Base-by-base conservation (phyloP, 1,139 yeast species). In the Saccharomyces hybrid region DNA sequence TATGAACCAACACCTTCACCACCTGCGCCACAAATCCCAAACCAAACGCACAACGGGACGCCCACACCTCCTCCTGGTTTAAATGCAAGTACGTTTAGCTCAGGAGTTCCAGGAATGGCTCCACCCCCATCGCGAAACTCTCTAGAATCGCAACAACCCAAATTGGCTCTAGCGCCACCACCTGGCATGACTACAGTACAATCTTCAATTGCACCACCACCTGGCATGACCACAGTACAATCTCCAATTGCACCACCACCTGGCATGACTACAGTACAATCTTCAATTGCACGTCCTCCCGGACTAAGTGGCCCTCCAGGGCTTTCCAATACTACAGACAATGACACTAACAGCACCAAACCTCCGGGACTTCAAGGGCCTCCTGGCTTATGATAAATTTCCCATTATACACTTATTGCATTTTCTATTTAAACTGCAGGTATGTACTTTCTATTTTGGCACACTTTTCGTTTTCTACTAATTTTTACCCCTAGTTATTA, bases 51-150 rank as follows among this genome's bases (percentile, higher is more conserved):
- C 14, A 34, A 16, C 42, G 42, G 14, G 21, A 14, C 42, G 19
- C 21, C 42, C 16, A 34, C 42, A 9, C 42, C 42, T 14, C 49
- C 55, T 55, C 38, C 59, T 51, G 21, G 60, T 55, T 12, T 58
- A 55, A 3, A 21, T 53, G 19, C 21, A 55, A 27, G 54, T 12
- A 21, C 4, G 21, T 34, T 34, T 14, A 34, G 42, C 16, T 34
- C 42, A 8, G 42, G 42, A 34, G 42, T 34, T 14, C 42, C 42
- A 34, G 42, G 42, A 34, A 34, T 34, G 21, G 42, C 42, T 16
- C 42, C 42, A 14, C 19, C 19, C 5, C 42, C 42, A 34, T 11
- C 16, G 11, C 42, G 16, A 14, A 34, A 19, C 42, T 8, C 21
- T 34, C 42, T 19, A 34, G 42, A 34, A 19, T 34, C 32, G 19